A percentile compares a stretch with the other conserved stretches of the same genome.
Evolutionary conservation across 2,329 filamentous ascomycete species (phyloP).

Genomic region (Aspergillus persii): DNA sequence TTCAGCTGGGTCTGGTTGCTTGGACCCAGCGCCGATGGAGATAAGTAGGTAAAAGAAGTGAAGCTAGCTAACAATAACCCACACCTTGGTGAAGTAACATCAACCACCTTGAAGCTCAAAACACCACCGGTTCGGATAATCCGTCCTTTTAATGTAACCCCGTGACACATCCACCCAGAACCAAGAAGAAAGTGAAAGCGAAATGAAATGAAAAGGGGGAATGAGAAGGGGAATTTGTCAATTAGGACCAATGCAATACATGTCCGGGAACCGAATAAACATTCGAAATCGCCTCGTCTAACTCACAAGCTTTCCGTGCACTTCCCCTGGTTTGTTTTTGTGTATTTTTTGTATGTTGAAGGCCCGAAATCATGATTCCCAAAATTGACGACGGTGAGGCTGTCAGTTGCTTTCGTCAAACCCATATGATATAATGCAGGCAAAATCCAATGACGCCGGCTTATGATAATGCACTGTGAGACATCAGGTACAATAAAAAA

Average conservation of each 20-base stretch:
- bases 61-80: constrained; percentile 12
- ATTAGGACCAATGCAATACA: constrained; percentile 11
- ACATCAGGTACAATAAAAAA: constrained; percentile 14
- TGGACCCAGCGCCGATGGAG: neutral
- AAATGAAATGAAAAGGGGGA: constrained; percentile 1
- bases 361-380: neutral
- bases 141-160: constrained; percentile 14
- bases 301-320: neutral
- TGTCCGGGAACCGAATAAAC: constrained; percentile 1
- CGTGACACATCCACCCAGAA: constrained; percentile 8
- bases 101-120: neutral
- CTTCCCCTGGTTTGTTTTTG: neutral
- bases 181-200: constrained; percentile 2
- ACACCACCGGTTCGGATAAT: constrained; percentile 17
- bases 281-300: constrained; percentile 3
- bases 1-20: neutral
- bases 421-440: constrained; percentile 9
- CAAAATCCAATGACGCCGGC: constrained; percentile 21
- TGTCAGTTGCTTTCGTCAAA: constrained; percentile 10
- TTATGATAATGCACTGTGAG: constrained; percentile 18
- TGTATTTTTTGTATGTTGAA: neutral
- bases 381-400: constrained; percentile 8
- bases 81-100: constrained; percentile 1
- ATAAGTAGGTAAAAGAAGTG: constrained; percentile 4
- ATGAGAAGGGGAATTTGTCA: neutral